Percentiles rank a stretch among this genome's conserved stretches.
These are phyloP conservation scores for Sicyos edulis DNA, from an alignment of 306 rosid genomes.

Conservation along the genomic window DNA sequence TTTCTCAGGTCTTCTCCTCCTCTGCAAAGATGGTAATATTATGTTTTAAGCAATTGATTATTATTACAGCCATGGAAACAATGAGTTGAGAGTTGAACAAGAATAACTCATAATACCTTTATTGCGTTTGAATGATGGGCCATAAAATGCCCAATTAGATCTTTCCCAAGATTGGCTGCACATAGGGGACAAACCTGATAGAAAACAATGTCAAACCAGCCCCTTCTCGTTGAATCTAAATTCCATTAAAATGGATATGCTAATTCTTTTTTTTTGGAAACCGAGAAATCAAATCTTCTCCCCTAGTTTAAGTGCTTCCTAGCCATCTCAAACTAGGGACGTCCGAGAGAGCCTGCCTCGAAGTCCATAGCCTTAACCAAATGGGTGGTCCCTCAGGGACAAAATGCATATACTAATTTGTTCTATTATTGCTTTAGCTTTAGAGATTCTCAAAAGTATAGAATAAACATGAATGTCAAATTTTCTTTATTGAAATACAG, in stretches of 20 bases:
- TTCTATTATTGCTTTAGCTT: slow-evolving; percentile 7
- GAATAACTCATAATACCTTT: slow-evolving; percentile 42
- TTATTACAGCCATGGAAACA: slow-evolving; percentile 2
- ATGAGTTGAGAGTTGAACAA: background rate
- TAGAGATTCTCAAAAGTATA: background rate
- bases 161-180: slow-evolving; percentile 70
- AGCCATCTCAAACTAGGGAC: too few species aligned
- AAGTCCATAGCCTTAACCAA: too few species aligned
- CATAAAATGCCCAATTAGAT: slow-evolving; percentile 55
- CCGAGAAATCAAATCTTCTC: too few species aligned
- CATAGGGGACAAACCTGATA: slow-evolving; percentile 92
- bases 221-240: background rate
- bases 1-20: slow-evolving; percentile 56
- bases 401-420: background rate
- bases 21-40: slow-evolving; percentile 32
- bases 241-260: background rate
- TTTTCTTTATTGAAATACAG: background rate
- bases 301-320: too few species aligned
- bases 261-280: too few species aligned
- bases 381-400: too few species aligned
- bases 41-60: background rate
- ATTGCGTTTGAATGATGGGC: slow-evolving; percentile 54
- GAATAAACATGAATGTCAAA: background rate
- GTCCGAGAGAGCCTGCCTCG: too few species aligned
- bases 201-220: slow-evolving; percentile 24